Evolutionary conservation across 2,329 filamentous ascomycete genomes (phyloP), one percentile per base, ranked within the genome.

Genomic region (Cryphonectria carpinicola): DNA sequence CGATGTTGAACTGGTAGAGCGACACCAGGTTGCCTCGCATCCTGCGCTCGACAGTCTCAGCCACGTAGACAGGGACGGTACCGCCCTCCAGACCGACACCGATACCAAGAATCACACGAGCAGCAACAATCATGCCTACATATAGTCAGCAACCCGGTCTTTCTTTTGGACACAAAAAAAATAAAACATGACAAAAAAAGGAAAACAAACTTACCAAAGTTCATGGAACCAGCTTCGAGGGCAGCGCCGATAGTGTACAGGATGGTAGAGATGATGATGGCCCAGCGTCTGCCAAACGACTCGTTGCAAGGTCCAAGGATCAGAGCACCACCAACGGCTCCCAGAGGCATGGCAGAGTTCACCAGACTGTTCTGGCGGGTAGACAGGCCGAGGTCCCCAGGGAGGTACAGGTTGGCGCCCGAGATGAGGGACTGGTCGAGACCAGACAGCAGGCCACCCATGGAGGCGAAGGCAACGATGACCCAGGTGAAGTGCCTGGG

Each of bases 1-100:
- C 92, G 76, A 93, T 93, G 80, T 92, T 93, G 80, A 93, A 88
- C 77, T 93, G 92, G 78, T 93, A 93, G 0, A 93, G 82, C 0
- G 90, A 92, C 1, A 93, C 91, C 65, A 93, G 80, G 78, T 93
- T 93, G 74, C 91, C 91, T 75, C 91, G 88, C 35, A 92, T 84
- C 71, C 84, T 85, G 43, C 88, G 84, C 75, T 91, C 89, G 60
- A 93, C 91, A 0, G 89, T 90, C 79, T 93, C 91, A 1, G 91
- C 90, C 41, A 93, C 91, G 73, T 93, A 93, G 68, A 93, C 89
- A 0, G 90, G 90, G 5, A 93, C 91, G 0, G 91, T 93, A 77
- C 91, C 91, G 66, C 91, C 91, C 77, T 93, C 91, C 1, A 93
- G 84, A 80, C 91, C 91, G 66, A 93, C 89, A 74, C 91, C 91